Conservation (phyloP, 225 moss, liverwort and hornwort species). For the Pseudisothecium myosuroides region DNA sequence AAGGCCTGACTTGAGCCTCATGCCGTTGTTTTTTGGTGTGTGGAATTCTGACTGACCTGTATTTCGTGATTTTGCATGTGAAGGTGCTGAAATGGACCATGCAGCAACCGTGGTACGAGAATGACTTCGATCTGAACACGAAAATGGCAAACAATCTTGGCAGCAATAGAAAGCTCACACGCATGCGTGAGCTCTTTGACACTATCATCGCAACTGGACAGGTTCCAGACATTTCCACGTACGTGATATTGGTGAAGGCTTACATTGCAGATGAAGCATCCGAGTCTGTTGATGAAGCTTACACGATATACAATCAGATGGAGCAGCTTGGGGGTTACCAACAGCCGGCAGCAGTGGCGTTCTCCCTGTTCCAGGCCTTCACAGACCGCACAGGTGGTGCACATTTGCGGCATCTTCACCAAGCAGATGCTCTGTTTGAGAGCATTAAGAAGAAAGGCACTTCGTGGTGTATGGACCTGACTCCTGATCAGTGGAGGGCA, state of each 20-base stretch:
- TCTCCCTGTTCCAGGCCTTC: slow-evolving; percentile 59
- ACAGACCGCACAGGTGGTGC: slow-evolving; percentile 42
- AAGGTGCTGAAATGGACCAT: slow-evolving; percentile 96
- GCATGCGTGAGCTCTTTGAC: slow-evolving; percentile 73
- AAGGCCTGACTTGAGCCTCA: neutral
- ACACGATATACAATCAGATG: slow-evolving; percentile 78
- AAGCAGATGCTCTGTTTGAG: slow-evolving; percentile 69
- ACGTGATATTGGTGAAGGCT: slow-evolving; percentile 60
- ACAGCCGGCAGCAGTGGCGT: slow-evolving; percentile 63
- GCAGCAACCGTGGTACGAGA: slow-evolving; percentile 85
- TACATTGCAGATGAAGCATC: slow-evolving; percentile 55
- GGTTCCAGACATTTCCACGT: slow-evolving; percentile 65
- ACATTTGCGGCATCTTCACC: slow-evolving; percentile 43
- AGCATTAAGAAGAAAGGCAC: slow-evolving; percentile 28
- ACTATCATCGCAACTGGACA: slow-evolving; percentile 57
- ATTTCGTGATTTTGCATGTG: neutral
- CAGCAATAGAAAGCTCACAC: slow-evolving; percentile 58
- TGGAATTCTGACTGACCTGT: neutral
- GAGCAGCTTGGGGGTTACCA: slow-evolving; percentile 66
- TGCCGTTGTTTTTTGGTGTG: neutral
- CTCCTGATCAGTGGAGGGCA: slow-evolving; percentile 23
- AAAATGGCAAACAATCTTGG: slow-evolving; percentile 68
- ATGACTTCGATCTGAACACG: slow-evolving; percentile 67
- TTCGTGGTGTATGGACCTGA: slow-evolving; percentile 14
- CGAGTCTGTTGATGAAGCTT: slow-evolving; percentile 52